Conservation (phyloP, 23 red algal species). For the Gracilariopsis chorda region DNA sequence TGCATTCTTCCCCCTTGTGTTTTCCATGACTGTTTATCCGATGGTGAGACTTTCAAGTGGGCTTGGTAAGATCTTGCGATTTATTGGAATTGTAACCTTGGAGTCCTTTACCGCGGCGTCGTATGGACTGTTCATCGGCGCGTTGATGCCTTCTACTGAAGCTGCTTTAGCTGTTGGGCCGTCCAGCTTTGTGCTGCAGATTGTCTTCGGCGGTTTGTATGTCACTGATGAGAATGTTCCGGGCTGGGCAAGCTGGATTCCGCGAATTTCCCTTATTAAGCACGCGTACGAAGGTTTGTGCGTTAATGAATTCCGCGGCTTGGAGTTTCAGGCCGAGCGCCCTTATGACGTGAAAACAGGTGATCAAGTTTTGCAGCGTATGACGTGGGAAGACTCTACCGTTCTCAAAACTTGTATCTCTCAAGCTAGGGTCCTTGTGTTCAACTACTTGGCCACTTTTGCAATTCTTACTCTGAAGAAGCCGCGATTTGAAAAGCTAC, state of each 20-base stretch:
- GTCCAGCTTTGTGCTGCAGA: slow-evolving; percentile 76
- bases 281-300: slow-evolving; percentile 78
- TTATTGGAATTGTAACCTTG: slow-evolving; percentile 67
- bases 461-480: slow-evolving; percentile 61
- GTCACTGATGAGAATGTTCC: slow-evolving; percentile 73
- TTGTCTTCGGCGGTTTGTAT: slow-evolving; percentile 87
- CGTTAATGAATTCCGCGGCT: slow-evolving; percentile 78
- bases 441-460: slow-evolving; percentile 72
- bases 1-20: slow-evolving; percentile 71
- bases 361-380: slow-evolving; percentile 58
- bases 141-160: slow-evolving; percentile 78
- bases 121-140: slow-evolving; percentile 75
- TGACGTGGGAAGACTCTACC: slow-evolving; percentile 60
- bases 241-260: slow-evolving; percentile 59
- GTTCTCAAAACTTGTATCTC: slow-evolving; percentile 27
- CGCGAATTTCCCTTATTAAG: slow-evolving; percentile 83
- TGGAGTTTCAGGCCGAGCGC: slow-evolving; percentile 63
- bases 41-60: slow-evolving; percentile 70
- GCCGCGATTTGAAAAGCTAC: slow-evolving; percentile 49
- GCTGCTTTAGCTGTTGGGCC: slow-evolving; percentile 84
- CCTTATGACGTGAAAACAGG: slow-evolving; percentile 59
- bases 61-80: slow-evolving; percentile 25
- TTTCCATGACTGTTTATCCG: slow-evolving; percentile 81
- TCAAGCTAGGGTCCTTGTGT: slow-evolving; percentile 48
- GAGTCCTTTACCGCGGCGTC: slow-evolving; percentile 87